A percentile compares a stretch with the other conserved stretches of the same genome.
Conservation (phyloP, 768 basidiomycete species). For the Lactarius sanguifluus region DNA sequence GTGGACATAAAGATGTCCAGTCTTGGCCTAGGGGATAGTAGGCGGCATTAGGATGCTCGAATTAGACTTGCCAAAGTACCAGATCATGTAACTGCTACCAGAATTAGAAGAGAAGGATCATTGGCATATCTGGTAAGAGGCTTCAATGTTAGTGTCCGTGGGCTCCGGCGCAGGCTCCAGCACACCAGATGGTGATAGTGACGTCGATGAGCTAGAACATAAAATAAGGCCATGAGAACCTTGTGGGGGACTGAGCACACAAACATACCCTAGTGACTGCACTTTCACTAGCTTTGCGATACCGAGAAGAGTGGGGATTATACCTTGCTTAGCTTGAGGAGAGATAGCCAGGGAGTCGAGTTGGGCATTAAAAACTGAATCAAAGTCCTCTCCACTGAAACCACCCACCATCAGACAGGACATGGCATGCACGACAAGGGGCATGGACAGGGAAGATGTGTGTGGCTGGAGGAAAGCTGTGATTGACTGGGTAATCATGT, state of each 20-base stretch:
- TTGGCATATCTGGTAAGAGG: too few relatives aligned
- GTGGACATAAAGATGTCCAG: conserved; percentile 8
- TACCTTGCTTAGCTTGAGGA: conserved; percentile 10
- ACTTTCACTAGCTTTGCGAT: conserved; percentile 3
- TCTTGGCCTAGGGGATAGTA: background rate
- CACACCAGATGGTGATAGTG: background rate
- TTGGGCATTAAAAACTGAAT: conserved; percentile 3
- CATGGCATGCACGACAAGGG: background rate
- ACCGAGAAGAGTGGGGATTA: background rate
- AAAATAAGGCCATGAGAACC: background rate
- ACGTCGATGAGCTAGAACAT: background rate
- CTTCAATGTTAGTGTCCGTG: too few relatives aligned
- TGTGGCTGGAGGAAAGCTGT: conserved; percentile 4
- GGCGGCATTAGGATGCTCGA: conserved; percentile 4
- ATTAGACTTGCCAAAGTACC: background rate
- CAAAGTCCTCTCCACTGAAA: background rate
- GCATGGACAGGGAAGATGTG: conserved; percentile 4
- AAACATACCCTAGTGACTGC: conserved; percentile 1
- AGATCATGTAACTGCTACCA: conserved; percentile 6
- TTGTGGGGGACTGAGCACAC: too few relatives aligned
- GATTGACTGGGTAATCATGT: background rate
- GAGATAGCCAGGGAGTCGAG: conserved; percentile 13
- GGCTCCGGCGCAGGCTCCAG: too few relatives aligned
- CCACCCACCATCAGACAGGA: background rate
- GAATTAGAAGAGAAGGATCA: background rate